Evolutionary conservation across 164 flowering plant genomes (phyloP).

Genomic region (Macadamia tetraphylla): DNA sequence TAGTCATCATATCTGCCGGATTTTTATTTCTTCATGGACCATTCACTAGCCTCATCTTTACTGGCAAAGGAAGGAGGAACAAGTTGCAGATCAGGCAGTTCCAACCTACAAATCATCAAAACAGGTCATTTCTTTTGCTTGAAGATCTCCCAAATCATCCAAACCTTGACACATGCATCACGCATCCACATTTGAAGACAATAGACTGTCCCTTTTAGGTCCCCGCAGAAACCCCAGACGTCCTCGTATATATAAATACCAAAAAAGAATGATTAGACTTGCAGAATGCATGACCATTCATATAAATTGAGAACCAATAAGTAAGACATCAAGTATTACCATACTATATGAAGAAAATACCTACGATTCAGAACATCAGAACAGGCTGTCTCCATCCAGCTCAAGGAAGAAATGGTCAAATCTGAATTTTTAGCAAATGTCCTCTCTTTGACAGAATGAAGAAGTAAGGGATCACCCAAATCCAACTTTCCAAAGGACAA

Average conservation of each 20-base stretch:
- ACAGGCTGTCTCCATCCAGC: slow-evolving; percentile 69
- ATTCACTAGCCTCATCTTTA: too few species aligned
- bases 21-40: too few species aligned
- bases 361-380: slow-evolving; percentile 70
- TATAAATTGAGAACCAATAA: background rate
- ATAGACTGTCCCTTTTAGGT: background rate
- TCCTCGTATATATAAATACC: background rate
- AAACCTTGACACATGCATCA: too few species aligned
- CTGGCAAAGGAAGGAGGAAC: background rate
- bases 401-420: slow-evolving; percentile 51
- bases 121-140: background rate
- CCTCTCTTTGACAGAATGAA: slow-evolving; percentile 35
- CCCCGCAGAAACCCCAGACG: background rate
- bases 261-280: background rate
- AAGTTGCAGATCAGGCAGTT: background rate
- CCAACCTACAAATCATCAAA: background rate
- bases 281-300: background rate
- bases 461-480: slow-evolving; percentile 47
- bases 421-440: slow-evolving; percentile 16
- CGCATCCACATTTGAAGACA: background rate
- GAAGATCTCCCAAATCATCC: background rate
- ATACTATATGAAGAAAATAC: slow-evolving; percentile 29
- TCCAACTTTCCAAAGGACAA: slow-evolving; percentile 37
- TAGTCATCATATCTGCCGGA: too few species aligned
- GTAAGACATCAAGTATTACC: background rate